Evolutionary conservation across 495 filamentous ascomycete genomes (phyloP), one percentile per base, ranked within the genome.

Genomic region (Astrocystis sublimbata): DNA sequence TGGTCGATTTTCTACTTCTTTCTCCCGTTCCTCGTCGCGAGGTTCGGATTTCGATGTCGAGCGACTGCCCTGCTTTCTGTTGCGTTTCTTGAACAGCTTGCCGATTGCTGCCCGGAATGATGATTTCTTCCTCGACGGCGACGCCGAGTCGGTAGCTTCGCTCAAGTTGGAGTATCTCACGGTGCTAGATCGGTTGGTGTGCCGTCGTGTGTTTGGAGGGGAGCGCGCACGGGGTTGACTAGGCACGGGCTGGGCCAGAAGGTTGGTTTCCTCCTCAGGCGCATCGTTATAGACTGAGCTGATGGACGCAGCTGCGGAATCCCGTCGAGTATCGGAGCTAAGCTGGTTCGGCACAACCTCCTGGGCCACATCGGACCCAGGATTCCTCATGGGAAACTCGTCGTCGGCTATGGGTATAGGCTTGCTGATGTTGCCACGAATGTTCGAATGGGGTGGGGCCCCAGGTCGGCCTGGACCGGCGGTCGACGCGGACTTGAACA

Each of bases 351-450:
- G 40, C 21, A 6, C 13, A 21, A 28, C 65, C 46, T 69, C 61
- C 17, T 67, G 23, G 65, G 72, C 68, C 10, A 74, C 76, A 31
- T 63, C 65, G 0, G 77, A 62, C 1, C 73, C 77, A 1, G 72
- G 73, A 12, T 69, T 73, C 36, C 78, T 72, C 10, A 79, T 79
- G 0, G 80, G 75, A 60, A 83, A 81, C 28, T 62, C 60, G 41
- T 83, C 82, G 36, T 82, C 79, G 55, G 82, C 78, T 26, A 82
- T 79, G 21, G 78, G 76, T 35, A 82, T 81, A 64, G 82, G 82
- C 21, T 72, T 76, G 17, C 80, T 83, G 41, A 83, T 84, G 68
- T 78, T 81, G 31, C 80, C 79, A 41, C 80, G 76, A 49, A 83
- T 76, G 10, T 69, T 69, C 31, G 63, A 66, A 53, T 62, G 69